phyloP scores from a whole-genome alignment of 805 yeast species.

The Starmerella cellae region DNA sequence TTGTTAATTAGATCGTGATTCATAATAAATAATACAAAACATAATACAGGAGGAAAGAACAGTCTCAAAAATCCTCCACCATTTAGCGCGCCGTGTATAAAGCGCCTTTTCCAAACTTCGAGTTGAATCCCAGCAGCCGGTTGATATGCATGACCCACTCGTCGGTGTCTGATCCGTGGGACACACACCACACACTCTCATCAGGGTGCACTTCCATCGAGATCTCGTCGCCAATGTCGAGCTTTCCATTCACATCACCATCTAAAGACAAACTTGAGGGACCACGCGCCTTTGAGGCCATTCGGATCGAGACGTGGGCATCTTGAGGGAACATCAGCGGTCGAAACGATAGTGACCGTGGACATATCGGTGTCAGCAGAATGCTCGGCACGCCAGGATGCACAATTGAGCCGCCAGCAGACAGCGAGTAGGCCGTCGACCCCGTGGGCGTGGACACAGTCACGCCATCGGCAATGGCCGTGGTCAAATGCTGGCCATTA shows the following conservation, averaged over 20 bases:
- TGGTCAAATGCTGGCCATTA: conserved; percentile 71
- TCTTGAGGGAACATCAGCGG: conserved; percentile 72
- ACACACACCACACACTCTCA: conserved; percentile 74
- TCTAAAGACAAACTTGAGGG: conserved; percentile 56
- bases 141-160: conserved; percentile 91
- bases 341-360: conserved; percentile 78
- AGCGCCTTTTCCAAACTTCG: conserved; percentile 46
- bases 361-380: conserved; percentile 79
- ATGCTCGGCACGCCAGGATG: conserved; percentile 80
- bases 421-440: conserved; percentile 80
- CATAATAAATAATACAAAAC: too few relatives aligned
- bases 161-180: conserved; percentile 46
- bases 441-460: conserved; percentile 86
- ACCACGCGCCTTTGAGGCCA: conserved; percentile 28
- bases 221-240: conserved; percentile 51
- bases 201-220: conserved; percentile 23
- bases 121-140: conserved; percentile 76
- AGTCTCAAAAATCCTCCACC: too few relatives aligned
- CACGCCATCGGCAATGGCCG: conserved; percentile 87
- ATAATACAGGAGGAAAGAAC: too few relatives aligned
- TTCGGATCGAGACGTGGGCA: conserved; percentile 42
- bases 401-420: conserved; percentile 85
- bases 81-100: too few relatives aligned
- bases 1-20: too few relatives aligned
- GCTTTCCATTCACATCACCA: conserved; percentile 61